These are phyloP conservation scores for Microdochium bolleyi DNA, from an alignment of 2,329 filamentous ascomycete species.

Conservation along the genomic window DNA sequence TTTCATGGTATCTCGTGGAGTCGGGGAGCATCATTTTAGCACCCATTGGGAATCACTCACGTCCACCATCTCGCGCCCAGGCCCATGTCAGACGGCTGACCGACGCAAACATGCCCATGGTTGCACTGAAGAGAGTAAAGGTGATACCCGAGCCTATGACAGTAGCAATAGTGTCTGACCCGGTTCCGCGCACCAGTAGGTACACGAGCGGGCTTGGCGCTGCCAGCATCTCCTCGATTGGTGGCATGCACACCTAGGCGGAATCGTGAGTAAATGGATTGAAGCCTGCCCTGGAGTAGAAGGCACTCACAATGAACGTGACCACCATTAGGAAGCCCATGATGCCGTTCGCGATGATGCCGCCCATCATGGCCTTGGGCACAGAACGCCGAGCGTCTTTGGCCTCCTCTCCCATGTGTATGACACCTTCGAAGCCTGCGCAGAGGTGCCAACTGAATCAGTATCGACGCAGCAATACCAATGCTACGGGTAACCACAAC, in stretches of 20 bases:
- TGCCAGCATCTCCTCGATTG: slow-evolving; percentile 20
- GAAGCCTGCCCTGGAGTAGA: background rate
- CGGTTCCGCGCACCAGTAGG: slow-evolving; percentile 29
- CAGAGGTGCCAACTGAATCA: background rate
- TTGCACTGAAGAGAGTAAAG: slow-evolving; percentile 26
- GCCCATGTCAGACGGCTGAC: slow-evolving; percentile 39
- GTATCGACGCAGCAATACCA: background rate
- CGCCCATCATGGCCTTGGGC: slow-evolving; percentile 1
- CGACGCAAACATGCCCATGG: slow-evolving; percentile 33
- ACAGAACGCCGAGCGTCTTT: background rate
- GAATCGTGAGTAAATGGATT: slow-evolving; percentile 15
- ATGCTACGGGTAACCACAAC: background rate
- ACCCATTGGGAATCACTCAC: slow-evolving; percentile 17
- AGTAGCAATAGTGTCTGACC: slow-evolving; percentile 28
- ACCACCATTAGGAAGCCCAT: slow-evolving; percentile 1
- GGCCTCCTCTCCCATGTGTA: slow-evolving; percentile 2
- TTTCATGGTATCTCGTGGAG: too few species aligned
- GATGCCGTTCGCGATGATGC: background rate
- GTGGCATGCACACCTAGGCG: slow-evolving; percentile 33
- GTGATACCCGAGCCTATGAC: slow-evolving; percentile 23
- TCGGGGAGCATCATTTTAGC: too few species aligned
- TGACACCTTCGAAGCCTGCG: slow-evolving; percentile 2
- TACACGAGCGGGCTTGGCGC: slow-evolving; percentile 32
- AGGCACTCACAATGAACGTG: background rate
- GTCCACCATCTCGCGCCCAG: slow-evolving; percentile 36